Evolutionary conservation across 2,329 filamentous ascomycete species (phyloP).

Genomic region (Aureobasidium zeae): DNA sequence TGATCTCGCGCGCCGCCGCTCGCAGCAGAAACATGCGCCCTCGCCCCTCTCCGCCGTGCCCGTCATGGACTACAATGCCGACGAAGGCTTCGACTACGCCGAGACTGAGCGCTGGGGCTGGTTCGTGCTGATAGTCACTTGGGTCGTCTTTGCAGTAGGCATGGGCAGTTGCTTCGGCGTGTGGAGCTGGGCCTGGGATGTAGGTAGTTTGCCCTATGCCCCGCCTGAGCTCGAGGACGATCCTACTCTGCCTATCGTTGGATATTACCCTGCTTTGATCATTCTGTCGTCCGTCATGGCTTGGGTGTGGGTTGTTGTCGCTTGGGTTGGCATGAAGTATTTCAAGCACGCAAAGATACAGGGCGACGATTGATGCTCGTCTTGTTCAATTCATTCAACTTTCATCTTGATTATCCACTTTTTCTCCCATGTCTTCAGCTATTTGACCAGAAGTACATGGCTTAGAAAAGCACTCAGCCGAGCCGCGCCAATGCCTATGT

Average conservation of each 20-base stretch:
- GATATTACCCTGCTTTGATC: slow-evolving; percentile 91
- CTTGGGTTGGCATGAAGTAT: slow-evolving; percentile 99
- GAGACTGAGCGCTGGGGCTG: slow-evolving; percentile 98
- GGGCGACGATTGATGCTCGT: slow-evolving; percentile 34
- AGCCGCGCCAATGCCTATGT: no score
- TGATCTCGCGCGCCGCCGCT: slow-evolving; percentile 17
- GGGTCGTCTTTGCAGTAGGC: slow-evolving; percentile 90
- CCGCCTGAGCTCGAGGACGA: slow-evolving; percentile 94
- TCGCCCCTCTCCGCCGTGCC: slow-evolving; percentile 20
- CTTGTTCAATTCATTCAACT: not conserved
- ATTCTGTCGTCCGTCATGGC: slow-evolving; percentile 93
- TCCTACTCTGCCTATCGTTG: slow-evolving; percentile 84
- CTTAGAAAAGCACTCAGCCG: no score
- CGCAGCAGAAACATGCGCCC: slow-evolving; percentile 17
- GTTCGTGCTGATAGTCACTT: slow-evolving; percentile 82
- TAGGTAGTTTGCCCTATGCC: slow-evolving; percentile 89
- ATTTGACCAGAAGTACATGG: no score
- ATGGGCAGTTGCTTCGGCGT: slow-evolving; percentile 93
- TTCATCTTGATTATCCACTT: no score
- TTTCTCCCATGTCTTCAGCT: no score
- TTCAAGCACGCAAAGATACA: slow-evolving; percentile 94
- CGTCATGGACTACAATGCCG: slow-evolving; percentile 17
- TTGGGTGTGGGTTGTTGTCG: slow-evolving; percentile 96
- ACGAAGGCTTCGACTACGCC: slow-evolving; percentile 75
- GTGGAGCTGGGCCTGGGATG: slow-evolving; percentile 99